Evolutionary conservation across 2,329 filamentous ascomycete species (phyloP), one percentile per base, ranked within the genome.

Genomic region (Proliferodiscus dingleyae): DNA sequence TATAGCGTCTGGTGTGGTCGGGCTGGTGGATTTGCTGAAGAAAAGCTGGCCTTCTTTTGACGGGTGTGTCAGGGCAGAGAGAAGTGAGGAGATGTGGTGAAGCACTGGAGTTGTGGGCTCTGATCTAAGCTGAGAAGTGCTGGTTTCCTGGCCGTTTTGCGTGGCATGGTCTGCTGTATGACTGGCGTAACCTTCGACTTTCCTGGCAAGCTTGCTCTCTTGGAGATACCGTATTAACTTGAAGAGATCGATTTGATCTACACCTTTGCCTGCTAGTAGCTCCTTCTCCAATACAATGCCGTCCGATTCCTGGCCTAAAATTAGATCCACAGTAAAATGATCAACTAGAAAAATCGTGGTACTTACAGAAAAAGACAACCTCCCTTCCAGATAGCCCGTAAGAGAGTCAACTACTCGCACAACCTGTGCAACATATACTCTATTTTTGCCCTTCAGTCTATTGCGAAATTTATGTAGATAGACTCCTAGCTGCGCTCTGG

Each of bases 231-330:
- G 77, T 24, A 90, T 82, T 11, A 98, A 73, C 61, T 93, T 91
- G 67, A 87, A 91, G 23, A 96, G 77, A 59, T 97, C 95, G 68
- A 98, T 90, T 61, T 97, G 91, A 61, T 98, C 93, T 19, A 93
- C 85, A 0, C 89, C 89, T 62, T 95, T 95, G 29, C 83, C 82
- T 19, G 82, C 77, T 53, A 96, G 81, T 1, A 98, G 72, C 5
- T 82, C 77, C 16, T 82, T 83, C 13, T 86, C 68, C 34, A 85
- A 77, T 1, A 91, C 80, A 22, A 84, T 76, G 1, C 84, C 87
- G 52, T 89, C 84, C 0, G 71, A 64, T 19, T 64, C 62, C 62
- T 75, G 52, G 1, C 33, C 23, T n/a, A 18, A 10, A 46, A 11
- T 52, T 58, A 48, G 61, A 52, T 10, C 4, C 66, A 13, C 18